phyloP scores from a whole-genome alignment of 163 green algal genomes.

The Prototheca cutis region DNA sequence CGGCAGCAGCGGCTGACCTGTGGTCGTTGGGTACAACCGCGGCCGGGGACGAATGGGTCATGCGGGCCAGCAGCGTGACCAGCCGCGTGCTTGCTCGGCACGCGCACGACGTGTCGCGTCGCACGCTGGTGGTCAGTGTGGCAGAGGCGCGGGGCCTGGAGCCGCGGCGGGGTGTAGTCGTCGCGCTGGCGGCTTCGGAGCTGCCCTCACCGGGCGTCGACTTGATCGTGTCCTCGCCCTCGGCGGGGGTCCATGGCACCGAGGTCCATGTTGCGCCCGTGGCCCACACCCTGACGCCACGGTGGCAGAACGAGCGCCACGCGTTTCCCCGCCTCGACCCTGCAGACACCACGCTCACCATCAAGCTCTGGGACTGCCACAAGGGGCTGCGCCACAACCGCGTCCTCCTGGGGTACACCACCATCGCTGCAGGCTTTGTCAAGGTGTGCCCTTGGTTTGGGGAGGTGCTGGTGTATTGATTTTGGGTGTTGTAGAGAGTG shows the following conservation, averaged over 20 bases:
- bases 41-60: slow-evolving; percentile 9
- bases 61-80: slow-evolving; percentile 20
- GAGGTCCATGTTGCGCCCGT: slow-evolving; percentile 1
- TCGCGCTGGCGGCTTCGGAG: slow-evolving; percentile 42
- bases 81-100: slow-evolving; percentile 25
- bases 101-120: slow-evolving; percentile 26
- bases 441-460: no score
- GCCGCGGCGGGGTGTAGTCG: slow-evolving; percentile 39
- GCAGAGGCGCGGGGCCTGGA: slow-evolving; percentile 35
- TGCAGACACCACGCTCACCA: slow-evolving; percentile 17
- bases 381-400: slow-evolving; percentile 6
- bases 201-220: slow-evolving; percentile 41
- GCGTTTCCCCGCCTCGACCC: slow-evolving; percentile 20
- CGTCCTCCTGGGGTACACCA: slow-evolving; percentile 28
- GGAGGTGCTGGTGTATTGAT: no score
- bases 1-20: no score
- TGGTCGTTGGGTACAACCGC: no score
- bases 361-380: slow-evolving; percentile 32
- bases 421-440: background rate
- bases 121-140: slow-evolving; percentile 33
- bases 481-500: no score
- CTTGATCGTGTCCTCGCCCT: background rate
- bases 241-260: background rate
- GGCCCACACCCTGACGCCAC: slow-evolving; percentile 13
- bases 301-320: background rate